Evolutionary conservation across 1,284 basidiomycete genomes (phyloP), one percentile per base, ranked within the genome.

Genomic region (Pascua sp.): DNA sequence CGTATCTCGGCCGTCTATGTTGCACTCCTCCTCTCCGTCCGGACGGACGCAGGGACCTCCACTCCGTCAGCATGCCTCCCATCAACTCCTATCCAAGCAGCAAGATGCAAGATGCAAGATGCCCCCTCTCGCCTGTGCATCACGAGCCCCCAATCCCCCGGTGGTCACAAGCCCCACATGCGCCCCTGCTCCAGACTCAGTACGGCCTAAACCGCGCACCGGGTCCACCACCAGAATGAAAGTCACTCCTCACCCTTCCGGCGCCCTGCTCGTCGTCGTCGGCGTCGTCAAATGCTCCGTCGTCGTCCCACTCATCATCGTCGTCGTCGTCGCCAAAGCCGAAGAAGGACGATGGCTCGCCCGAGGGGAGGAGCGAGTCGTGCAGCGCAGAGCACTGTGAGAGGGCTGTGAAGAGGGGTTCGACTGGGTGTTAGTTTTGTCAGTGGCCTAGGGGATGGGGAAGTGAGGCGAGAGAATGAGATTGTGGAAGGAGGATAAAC

Each of bases 231-330:
- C 78, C 77, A 80, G 86, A 87, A 78, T 84, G 77, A 77, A 89
- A 90, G 87, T 90, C 85, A 77, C 85, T 88, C 86, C 91, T 91
- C 86, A 95, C 91, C 88, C 89, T 87, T 80, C 92, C 92, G 65
- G 87, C 86, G 78, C 88, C 57, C n/a, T 58, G 62, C n/a, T 59
- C 65, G 18, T 57, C 59, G 39, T 64, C 65, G 36, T 60, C 61
- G n/a, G 57, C 64, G 42, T 62, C 83, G 60, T 86, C 79, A 61
- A 86, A 84, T 15, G 83, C 84, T 50, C 85, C 86, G 64, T 36
- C 52, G 13, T 53, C 47, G 44, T 47, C 50, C 55, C 53, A 51
- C 15, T 49, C 62, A 38, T 61, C 63, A 32, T 63, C 63, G 15
- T 59, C 57, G 17, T 53, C 53, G 24, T 58, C 48, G 40, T 59